phyloP scores from a whole-genome alignment of 192 early-diverging fungal genomes.

The Diversispora epigaea region DNA sequence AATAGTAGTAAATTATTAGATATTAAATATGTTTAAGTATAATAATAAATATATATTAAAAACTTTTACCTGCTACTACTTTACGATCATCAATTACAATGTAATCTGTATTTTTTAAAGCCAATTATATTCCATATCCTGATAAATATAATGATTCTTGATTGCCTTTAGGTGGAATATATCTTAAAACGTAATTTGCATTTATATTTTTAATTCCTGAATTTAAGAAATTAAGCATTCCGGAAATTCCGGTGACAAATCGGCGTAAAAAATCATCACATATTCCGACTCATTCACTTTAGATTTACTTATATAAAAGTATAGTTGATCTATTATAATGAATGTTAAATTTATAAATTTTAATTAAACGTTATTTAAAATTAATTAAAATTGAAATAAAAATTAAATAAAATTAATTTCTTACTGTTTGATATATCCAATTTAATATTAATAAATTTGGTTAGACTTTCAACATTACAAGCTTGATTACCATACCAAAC shows the following conservation, averaged over 20 bases:
- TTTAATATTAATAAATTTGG: constrained; percentile 38
- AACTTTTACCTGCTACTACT: constrained; percentile 47
- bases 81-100: constrained; percentile 92
- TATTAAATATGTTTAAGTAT: background rate
- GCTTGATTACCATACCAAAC: constrained; percentile 68
- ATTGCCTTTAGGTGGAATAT: constrained; percentile 28
- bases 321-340: constrained; percentile 1
- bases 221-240: constrained; percentile 52
- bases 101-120: constrained; percentile 95
- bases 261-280: constrained; percentile 74
- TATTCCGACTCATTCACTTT: background rate
- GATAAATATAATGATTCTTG: constrained; percentile 54
- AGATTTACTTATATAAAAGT: constrained; percentile 45
- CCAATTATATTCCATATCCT: constrained; percentile 93
- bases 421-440: background rate
- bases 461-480: constrained; percentile 54
- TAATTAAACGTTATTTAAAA: no score
- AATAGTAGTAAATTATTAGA: background rate
- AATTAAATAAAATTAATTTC: background rate
- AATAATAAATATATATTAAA: no score
- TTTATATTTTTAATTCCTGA: constrained; percentile 47
- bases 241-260: constrained; percentile 59
- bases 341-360: background rate
- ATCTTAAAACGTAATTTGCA: constrained; percentile 72
- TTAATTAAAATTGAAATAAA: background rate